These are phyloP conservation scores for Davidsoniella eucalypti DNA, from an alignment of 2,329 filamentous ascomycete genomes.

Conservation along the genomic window DNA sequence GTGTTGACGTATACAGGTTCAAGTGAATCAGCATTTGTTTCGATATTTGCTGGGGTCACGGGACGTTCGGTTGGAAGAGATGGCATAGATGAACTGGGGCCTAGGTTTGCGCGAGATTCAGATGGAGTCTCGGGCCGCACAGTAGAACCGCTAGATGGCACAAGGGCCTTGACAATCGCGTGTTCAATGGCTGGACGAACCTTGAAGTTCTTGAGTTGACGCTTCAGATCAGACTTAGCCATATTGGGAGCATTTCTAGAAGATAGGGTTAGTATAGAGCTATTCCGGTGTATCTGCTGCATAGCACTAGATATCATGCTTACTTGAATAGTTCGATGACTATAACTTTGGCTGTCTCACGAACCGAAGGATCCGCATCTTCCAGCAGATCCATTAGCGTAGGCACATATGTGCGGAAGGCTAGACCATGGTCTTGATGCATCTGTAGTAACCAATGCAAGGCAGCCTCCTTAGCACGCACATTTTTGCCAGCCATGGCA, in stretches of 20 bases:
- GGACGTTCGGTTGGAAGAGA: constrained; percentile 33
- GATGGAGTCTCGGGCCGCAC: constrained; percentile 25
- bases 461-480: constrained; percentile 67
- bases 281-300: not conserved
- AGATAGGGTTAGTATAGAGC: constrained; percentile 1
- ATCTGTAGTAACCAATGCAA: constrained; percentile 79
- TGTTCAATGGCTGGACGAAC: constrained; percentile 75
- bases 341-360: constrained; percentile 66
- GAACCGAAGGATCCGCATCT: constrained; percentile 74
- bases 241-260: constrained; percentile 56
- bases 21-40: constrained; percentile 49
- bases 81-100: constrained; percentile 26
- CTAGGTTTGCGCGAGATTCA: constrained; percentile 21
- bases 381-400: constrained; percentile 73
- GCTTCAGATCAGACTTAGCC: constrained; percentile 79
- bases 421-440: constrained; percentile 62
- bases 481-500: constrained; percentile 64
- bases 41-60: constrained; percentile 40
- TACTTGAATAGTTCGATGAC: constrained; percentile 78
- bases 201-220: constrained; percentile 66
- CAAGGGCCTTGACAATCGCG: constrained; percentile 61
- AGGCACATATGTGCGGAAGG: constrained; percentile 71
- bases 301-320: constrained; percentile 15
- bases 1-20: constrained; percentile 77
- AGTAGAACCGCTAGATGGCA: constrained; percentile 28